These are phyloP conservation scores for Candida neerlandica DNA, from an alignment of 1,139 yeast species.

Conservation along the genomic window DNA sequence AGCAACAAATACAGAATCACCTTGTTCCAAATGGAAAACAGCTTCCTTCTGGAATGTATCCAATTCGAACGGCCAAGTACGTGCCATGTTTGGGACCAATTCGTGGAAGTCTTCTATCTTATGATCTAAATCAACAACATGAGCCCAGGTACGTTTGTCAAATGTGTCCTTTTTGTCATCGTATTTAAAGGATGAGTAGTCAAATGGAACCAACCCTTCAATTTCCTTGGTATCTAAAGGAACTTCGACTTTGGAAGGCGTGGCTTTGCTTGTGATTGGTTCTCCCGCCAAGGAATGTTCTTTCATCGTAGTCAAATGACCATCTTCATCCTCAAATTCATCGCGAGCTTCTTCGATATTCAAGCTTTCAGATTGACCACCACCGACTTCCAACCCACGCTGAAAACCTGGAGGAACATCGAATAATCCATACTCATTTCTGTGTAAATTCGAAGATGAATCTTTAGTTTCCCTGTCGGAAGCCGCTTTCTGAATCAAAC, in stretches of 20 bases:
- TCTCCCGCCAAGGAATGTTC: slow-evolving; percentile 4
- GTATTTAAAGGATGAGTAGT: slow-evolving; percentile 36
- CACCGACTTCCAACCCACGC: slow-evolving; percentile 58
- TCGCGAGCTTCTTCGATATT: slow-evolving; percentile 20
- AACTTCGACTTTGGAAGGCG: slow-evolving; percentile 11
- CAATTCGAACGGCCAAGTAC: slow-evolving; percentile 89
- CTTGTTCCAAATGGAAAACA: slow-evolving; percentile 91
- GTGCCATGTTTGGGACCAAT: slow-evolving; percentile 89
- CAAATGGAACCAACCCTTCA: slow-evolving; percentile 77
- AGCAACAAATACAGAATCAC: slow-evolving; percentile 96
- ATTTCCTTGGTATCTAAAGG: slow-evolving; percentile 51
- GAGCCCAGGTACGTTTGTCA: slow-evolving; percentile 82
- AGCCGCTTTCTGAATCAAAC: slow-evolving; percentile 49
- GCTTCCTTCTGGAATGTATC: slow-evolving; percentile 98
- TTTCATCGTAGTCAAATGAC: slow-evolving; percentile 16
- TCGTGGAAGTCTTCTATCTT: slow-evolving; percentile 81
- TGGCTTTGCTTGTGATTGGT: slow-evolving; percentile 1
- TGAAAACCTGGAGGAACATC: slow-evolving; percentile 82
- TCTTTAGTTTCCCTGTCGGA: slow-evolving; percentile 28
- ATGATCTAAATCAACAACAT: slow-evolving; percentile 85
- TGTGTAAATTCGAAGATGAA: slow-evolving; percentile 53
- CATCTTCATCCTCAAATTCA: slow-evolving; percentile 26
- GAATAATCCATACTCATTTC: slow-evolving; percentile 73
- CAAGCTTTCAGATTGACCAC: slow-evolving; percentile 10
- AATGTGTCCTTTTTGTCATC: slow-evolving; percentile 25